Conservation (phyloP, 2,329 filamentous ascomycete species). For the Mariannaea sp. region DNA sequence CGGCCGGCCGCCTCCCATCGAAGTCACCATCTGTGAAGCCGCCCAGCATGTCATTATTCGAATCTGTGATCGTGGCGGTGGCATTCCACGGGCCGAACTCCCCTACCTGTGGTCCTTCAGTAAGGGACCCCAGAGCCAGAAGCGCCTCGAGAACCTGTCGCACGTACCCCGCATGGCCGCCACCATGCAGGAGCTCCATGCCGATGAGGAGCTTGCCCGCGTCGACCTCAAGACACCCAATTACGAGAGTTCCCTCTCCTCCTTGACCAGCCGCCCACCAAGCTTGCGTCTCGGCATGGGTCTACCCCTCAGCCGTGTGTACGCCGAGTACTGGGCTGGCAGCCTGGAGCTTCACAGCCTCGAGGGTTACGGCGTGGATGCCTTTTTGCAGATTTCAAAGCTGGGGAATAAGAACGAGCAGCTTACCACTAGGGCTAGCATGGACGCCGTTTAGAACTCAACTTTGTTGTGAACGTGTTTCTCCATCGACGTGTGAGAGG, state of each 20-base stretch:
- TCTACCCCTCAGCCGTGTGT: conserved; percentile 88
- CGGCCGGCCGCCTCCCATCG: conserved; percentile 73
- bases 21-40: conserved; percentile 93
- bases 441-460: conserved; percentile 72
- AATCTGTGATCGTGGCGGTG: conserved; percentile 93
- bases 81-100: conserved; percentile 81
- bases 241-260: conserved; percentile 70
- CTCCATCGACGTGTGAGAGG: conserved; percentile 13
- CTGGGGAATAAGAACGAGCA: conserved; percentile 98
- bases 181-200: conserved; percentile 83
- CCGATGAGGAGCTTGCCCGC: conserved; percentile 49
- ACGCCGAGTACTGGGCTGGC: conserved; percentile 98
- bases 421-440: conserved; percentile 75
- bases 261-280: conserved; percentile 81
- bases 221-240: conserved; percentile 49
- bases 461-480: no score
- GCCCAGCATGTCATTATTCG: conserved; percentile 94
- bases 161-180: conserved; percentile 90
- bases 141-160: conserved; percentile 81
- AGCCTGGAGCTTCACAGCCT: conserved; percentile 88
- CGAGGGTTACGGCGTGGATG: conserved; percentile 94
- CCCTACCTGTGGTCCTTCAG: conserved; percentile 96
- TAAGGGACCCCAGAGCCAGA: conserved; percentile 81
- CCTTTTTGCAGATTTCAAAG: conserved; percentile 94
- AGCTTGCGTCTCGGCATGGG: conserved; percentile 91